Conservation (phyloP, 805 yeast species). For the Ogataea chonburiensis region DNA sequence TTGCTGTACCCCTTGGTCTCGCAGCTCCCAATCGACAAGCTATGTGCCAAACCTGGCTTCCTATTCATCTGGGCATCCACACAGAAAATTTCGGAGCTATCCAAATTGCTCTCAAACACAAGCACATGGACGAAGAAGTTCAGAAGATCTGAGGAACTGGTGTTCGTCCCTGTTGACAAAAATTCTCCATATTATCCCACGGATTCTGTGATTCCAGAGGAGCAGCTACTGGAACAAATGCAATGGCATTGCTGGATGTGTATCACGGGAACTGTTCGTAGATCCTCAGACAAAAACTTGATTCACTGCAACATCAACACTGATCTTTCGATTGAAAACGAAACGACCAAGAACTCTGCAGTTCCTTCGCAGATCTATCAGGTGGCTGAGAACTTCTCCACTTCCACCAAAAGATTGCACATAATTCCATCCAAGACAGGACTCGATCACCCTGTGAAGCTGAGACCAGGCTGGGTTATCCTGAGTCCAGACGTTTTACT, state of each 20-base stretch:
- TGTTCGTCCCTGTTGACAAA: conserved; percentile 70
- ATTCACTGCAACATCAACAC: conserved; percentile 93
- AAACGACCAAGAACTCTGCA: conserved; percentile 39
- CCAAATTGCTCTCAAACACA: conserved; percentile 42
- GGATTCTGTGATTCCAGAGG: conserved; percentile 43
- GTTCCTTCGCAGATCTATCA: conserved; percentile 76
- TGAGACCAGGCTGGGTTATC: conserved; percentile 89
- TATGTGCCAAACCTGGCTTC: conserved; percentile 84
- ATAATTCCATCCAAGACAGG: conserved; percentile 77
- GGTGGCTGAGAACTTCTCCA: conserved; percentile 86
- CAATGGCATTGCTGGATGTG: conserved; percentile 99
- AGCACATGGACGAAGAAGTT: conserved; percentile 56
- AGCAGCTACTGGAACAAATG: conserved; percentile 59
- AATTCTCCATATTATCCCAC: conserved; percentile 66
- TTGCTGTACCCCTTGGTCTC: conserved; percentile 60
- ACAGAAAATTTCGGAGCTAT: conserved; percentile 62
- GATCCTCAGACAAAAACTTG: conserved; percentile 78
- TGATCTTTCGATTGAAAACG: conserved; percentile 72
- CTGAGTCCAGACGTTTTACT: conserved; percentile 80
- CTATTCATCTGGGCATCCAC: conserved; percentile 86
- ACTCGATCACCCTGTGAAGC: conserved; percentile 55
- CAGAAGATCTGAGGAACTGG: conserved; percentile 86
- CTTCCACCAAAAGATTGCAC: conserved; percentile 78
- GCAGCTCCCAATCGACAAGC: conserved; percentile 65
- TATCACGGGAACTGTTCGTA: conserved; percentile 87